Evolutionary conservation across 176 grass and related monocot genomes (phyloP).

Genomic region (Oryza longistaminata): DNA sequence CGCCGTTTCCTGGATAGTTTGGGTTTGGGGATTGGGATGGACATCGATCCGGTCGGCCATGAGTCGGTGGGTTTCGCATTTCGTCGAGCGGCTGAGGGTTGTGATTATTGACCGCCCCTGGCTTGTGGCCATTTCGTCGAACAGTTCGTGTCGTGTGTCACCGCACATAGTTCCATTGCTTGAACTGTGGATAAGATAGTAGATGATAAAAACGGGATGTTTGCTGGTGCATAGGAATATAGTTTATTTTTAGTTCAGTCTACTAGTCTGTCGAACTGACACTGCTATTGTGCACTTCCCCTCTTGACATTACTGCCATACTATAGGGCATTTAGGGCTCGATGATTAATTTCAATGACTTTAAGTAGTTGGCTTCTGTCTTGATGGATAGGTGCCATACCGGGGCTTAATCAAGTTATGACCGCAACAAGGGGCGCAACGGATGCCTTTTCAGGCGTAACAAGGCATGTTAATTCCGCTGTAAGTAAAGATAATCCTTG

Average conservation of each 20-base stretch:
- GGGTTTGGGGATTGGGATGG: background rate
- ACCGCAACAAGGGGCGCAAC: constrained; percentile 84
- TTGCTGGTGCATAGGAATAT: background rate
- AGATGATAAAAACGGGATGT: background rate
- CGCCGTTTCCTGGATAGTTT: background rate
- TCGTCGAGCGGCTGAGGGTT: background rate
- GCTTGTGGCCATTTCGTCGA: constrained; percentile 28
- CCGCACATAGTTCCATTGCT: background rate
- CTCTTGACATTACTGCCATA: background rate
- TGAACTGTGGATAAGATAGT: background rate
- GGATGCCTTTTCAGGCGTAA: constrained; percentile 84
- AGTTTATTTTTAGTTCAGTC: background rate
- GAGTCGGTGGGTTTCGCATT: background rate
- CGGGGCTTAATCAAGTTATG: constrained; percentile 85
- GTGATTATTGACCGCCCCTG: background rate
- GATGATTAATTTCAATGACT: constrained; percentile 13
- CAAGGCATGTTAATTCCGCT: constrained; percentile 73
- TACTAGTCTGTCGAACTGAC: background rate
- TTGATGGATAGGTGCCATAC: constrained; percentile 73
- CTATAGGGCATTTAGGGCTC: background rate
- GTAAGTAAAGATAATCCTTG: constrained; percentile 46
- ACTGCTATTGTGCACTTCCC: background rate
- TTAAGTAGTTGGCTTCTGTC: constrained; percentile 5
- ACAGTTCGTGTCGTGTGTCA: constrained; percentile 13
- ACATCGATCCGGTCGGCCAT: background rate